Conservation (phyloP, 2,329 filamentous ascomycete genomes). For the Lizonia empirigonia region DNA sequence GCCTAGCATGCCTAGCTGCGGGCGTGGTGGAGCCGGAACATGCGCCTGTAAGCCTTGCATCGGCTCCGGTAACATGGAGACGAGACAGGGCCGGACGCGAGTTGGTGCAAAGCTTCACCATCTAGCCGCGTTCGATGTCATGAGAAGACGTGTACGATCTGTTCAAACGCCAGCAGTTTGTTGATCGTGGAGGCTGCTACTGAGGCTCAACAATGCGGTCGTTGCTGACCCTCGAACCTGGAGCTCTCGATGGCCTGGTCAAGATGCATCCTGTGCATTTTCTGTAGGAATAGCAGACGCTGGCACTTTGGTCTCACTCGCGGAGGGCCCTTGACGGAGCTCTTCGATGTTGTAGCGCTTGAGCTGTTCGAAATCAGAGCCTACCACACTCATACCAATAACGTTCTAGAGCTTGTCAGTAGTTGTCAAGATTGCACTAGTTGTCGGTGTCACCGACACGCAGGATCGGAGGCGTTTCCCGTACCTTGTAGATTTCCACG, state of each 20-base stretch:
- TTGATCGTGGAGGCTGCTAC: background rate
- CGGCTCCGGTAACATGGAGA: constrained; percentile 35
- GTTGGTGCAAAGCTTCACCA: constrained; percentile 18
- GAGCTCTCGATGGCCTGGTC: too few species aligned
- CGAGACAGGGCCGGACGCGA: constrained; percentile 30
- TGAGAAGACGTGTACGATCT: background rate
- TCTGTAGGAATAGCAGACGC: background rate
- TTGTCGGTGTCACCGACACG: background rate
- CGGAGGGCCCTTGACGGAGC: constrained; percentile 62
- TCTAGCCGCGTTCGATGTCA: background rate
- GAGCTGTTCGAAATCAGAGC: constrained; percentile 72
- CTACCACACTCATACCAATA: constrained; percentile 79
- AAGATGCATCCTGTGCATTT: background rate
- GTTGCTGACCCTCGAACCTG: background rate
- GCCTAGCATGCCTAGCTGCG: constrained; percentile 17
- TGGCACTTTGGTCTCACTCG: constrained; percentile 1
- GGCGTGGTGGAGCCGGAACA: constrained; percentile 15
- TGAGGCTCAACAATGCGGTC: background rate
- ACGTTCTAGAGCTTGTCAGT: constrained; percentile 61
- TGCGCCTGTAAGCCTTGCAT: constrained; percentile 18
- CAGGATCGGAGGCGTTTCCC: constrained; percentile 32
- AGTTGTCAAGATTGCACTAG: constrained; percentile 15
- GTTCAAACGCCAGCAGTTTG: background rate
- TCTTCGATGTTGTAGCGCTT: constrained; percentile 81
- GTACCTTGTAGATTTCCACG: constrained; percentile 80